Evolutionary conservation across 768 basidiomycete species (phyloP).

Genomic region (Calocera cornea): DNA sequence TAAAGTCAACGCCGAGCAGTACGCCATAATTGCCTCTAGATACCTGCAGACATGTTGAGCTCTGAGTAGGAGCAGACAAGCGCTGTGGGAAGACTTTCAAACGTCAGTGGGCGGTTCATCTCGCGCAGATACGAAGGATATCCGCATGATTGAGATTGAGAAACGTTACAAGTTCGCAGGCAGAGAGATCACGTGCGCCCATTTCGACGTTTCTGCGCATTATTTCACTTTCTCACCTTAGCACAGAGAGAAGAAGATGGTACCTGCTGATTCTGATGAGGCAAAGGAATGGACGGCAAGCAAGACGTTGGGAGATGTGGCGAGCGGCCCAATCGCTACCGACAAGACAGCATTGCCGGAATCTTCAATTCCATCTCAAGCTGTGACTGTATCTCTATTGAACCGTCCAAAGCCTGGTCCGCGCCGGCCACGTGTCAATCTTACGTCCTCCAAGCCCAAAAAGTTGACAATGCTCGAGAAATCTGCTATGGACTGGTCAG

Average conservation of each 20-base stretch:
- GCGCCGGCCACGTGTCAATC: slow-evolving; percentile 41
- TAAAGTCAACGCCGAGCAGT: neutral
- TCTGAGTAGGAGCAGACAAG: slow-evolving; percentile 18
- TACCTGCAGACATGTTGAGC: neutral
- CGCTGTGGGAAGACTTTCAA: slow-evolving; percentile 57
- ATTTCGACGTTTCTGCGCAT: slow-evolving; percentile 8
- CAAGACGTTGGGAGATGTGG: slow-evolving; percentile 21
- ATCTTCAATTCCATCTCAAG: slow-evolving; percentile 5
- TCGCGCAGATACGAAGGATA: slow-evolving; percentile 16
- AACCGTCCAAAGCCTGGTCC: slow-evolving; percentile 37
- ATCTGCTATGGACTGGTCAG: slow-evolving; percentile 73
- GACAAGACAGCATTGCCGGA: slow-evolving; percentile 3
- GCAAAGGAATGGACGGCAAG: slow-evolving; percentile 62
- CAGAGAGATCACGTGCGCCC: slow-evolving; percentile 52
- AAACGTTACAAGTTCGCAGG: slow-evolving; percentile 65
- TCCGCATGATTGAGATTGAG: slow-evolving; percentile 45
- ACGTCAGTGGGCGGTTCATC: slow-evolving; percentile 34
- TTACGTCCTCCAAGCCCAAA: slow-evolving; percentile 37
- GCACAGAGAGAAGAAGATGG: slow-evolving; percentile 20
- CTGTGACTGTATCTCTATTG: neutral
- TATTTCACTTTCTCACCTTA: neutral
- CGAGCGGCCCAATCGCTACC: slow-evolving; percentile 8
- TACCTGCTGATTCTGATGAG: slow-evolving; percentile 56
- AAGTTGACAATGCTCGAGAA: slow-evolving; percentile 77
- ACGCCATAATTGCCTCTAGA: neutral